Conservation (phyloP, 768 basidiomycete genomes). For the Mrakia blollopis region DNA sequence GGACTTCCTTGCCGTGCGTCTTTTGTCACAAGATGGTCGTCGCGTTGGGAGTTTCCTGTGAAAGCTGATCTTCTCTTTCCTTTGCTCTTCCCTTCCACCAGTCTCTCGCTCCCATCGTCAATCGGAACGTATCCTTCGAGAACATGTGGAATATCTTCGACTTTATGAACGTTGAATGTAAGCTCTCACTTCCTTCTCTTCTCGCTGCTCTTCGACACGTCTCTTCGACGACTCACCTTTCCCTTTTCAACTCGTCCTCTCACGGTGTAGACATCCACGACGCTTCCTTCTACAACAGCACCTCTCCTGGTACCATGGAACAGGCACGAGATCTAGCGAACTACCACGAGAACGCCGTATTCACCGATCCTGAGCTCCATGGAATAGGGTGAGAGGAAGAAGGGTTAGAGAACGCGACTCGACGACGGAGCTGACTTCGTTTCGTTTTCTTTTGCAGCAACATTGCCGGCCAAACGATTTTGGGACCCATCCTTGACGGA, state of each 20-base stretch:
- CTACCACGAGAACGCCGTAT: constrained; percentile 72
- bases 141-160: constrained; percentile 44
- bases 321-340: constrained; percentile 70
- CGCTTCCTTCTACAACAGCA: not conserved
- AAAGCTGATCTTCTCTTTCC: not conserved
- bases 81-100: not conserved
- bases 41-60: not conserved
- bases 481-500: constrained; percentile 62
- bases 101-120: not conserved
- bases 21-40: not conserved
- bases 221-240: constrained; percentile 56
- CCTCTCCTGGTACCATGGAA: constrained; percentile 46
- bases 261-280: not conserved
- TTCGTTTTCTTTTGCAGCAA: no score
- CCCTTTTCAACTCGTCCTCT: not conserved
- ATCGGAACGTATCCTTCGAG: constrained; percentile 32
- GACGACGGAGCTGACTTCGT: no score
- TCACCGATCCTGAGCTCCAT: constrained; percentile 54
- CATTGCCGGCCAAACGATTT: no score
- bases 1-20: constrained; percentile 33
- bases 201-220: not conserved
- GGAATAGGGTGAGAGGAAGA: constrained; percentile 50
- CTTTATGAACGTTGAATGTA: constrained; percentile 66
- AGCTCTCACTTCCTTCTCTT: not conserved
- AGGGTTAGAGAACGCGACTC: no score